A percentile compares a stretch with the other conserved stretches of the same genome.
These are phyloP conservation scores for Blastomyces silverae DNA, from an alignment of 2,329 filamentous ascomycete genomes.

Conservation along the genomic window DNA sequence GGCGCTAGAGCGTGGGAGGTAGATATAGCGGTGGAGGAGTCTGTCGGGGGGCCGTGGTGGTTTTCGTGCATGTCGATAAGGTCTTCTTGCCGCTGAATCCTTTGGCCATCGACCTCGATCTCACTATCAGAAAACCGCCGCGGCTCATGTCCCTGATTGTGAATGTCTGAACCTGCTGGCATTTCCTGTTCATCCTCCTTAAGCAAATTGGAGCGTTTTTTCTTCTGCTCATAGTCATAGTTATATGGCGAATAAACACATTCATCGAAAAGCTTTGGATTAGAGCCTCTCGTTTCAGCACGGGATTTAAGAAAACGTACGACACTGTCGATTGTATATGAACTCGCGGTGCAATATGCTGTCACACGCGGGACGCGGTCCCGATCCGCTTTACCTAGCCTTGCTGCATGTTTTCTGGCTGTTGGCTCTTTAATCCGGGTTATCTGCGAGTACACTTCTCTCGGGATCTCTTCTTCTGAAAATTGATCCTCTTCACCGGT, in stretches of 20 bases:
- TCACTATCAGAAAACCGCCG: conserved; percentile 55
- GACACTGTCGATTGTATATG: conserved; percentile 81
- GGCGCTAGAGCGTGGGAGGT: conserved; percentile 17
- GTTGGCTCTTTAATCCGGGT: conserved; percentile 96
- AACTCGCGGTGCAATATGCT: conserved; percentile 90
- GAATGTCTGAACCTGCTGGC: background rate
- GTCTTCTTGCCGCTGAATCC: conserved; percentile 51
- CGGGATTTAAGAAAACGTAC: conserved; percentile 87
- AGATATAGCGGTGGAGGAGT: conserved; percentile 13
- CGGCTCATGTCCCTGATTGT: conserved; percentile 15
- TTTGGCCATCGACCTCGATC: conserved; percentile 58
- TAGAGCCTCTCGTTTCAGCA: conserved; percentile 66
- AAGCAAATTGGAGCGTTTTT: conserved; percentile 22
- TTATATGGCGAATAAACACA: conserved; percentile 94
- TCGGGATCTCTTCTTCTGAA: conserved; percentile 78
- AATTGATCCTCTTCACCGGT: conserved; percentile 71
- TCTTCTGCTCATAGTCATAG: conserved; percentile 54
- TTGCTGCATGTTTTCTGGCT: conserved; percentile 81
- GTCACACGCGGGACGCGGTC: conserved; percentile 83
- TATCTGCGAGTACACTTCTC: conserved; percentile 97
- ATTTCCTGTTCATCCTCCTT: no score
- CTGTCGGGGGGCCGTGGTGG: conserved; percentile 28
- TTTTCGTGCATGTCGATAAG: conserved; percentile 56
- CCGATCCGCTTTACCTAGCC: conserved; percentile 87
- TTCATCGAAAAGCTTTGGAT: conserved; percentile 90